phyloP scores from a whole-genome alignment of 805 yeast genomes.

The Metschnikowia lunata region DNA sequence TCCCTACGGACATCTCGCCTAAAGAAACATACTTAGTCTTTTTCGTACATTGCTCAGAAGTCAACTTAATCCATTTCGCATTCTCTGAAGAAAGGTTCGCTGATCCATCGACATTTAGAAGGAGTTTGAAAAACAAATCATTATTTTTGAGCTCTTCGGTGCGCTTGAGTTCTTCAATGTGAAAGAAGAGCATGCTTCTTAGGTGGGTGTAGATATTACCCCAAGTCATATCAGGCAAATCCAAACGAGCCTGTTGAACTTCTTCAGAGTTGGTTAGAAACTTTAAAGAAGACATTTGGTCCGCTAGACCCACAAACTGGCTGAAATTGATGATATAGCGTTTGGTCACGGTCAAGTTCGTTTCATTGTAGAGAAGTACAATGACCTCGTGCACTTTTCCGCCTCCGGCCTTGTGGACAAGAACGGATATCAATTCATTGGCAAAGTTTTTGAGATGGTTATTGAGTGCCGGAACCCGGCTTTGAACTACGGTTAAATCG shows the following conservation, averaged over 20 bases:
- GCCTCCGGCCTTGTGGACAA: constrained; percentile 18
- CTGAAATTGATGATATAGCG: constrained; percentile 37
- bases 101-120: constrained; percentile 24
- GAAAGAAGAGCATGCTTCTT: constrained; percentile 27
- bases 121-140: constrained; percentile 21
- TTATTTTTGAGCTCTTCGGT: constrained; percentile 4
- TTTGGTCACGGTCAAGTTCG: constrained; percentile 26
- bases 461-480: constrained; percentile 45
- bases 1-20: constrained; percentile 25
- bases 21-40: constrained; percentile 16
- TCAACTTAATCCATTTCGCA: constrained; percentile 25
- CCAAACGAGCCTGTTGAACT: constrained; percentile 22
- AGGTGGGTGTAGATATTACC: constrained; percentile 29
- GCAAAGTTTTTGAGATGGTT: constrained; percentile 40
- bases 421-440: constrained; percentile 20
- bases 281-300: constrained; percentile 12
- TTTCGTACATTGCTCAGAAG: constrained; percentile 9
- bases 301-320: constrained; percentile 25
- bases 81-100: constrained; percentile 14
- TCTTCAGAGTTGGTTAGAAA: constrained; percentile 13
- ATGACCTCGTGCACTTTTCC: constrained; percentile 29
- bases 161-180: constrained; percentile 28
- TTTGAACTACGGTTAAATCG: constrained; percentile 38
- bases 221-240: constrained; percentile 29
- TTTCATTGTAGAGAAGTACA: constrained; percentile 36